Conservation (phyloP, 805 yeast species). For the Yamadazyma sp. region DNA sequence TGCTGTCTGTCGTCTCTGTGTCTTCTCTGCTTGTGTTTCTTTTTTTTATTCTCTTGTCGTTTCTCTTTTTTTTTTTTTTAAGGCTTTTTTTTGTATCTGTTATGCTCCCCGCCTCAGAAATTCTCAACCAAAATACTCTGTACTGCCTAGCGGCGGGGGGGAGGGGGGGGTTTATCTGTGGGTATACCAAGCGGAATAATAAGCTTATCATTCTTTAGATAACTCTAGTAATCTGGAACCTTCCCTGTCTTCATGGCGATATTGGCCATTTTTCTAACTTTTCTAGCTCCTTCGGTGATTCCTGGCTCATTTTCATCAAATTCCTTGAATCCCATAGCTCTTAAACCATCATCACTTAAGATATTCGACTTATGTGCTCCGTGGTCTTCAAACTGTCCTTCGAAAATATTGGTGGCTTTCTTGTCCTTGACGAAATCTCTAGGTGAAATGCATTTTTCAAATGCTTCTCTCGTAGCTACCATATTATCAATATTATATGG, state of each 20-base stretch:
- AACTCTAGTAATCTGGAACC: background rate
- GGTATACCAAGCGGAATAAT: too few species aligned
- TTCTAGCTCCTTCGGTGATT: slow-evolving; percentile 22
- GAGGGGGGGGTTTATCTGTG: too few species aligned
- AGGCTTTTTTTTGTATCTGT: too few species aligned
- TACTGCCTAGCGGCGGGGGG: too few species aligned
- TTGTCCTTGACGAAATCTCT: slow-evolving; percentile 12
- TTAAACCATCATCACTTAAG: slow-evolving; percentile 17
- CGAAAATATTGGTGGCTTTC: background rate
- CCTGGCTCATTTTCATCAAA: slow-evolving; percentile 20
- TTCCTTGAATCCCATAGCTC: slow-evolving; percentile 23
- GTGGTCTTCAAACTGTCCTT: slow-evolving; percentile 17
- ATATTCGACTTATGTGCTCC: slow-evolving; percentile 18
- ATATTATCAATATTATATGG: slow-evolving; percentile 14
- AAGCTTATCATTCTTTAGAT: too few species aligned
- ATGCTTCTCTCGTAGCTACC: slow-evolving; percentile 9
- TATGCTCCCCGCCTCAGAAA: too few species aligned
- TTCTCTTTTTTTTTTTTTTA: too few species aligned
- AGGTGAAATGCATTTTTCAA: slow-evolving; percentile 9
- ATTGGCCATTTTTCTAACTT: slow-evolving; percentile 22
- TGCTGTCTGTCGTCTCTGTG: too few species aligned
- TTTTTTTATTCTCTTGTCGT: too few species aligned
- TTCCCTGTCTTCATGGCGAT: slow-evolving; percentile 11
- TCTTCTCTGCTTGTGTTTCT: too few species aligned
- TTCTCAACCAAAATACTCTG: too few species aligned